Percentiles rank a stretch among this genome's conserved stretches.
phyloP scores from a whole-genome alignment of 176 grass and related monocot species.

The Saccharum spontaneum region DNA sequence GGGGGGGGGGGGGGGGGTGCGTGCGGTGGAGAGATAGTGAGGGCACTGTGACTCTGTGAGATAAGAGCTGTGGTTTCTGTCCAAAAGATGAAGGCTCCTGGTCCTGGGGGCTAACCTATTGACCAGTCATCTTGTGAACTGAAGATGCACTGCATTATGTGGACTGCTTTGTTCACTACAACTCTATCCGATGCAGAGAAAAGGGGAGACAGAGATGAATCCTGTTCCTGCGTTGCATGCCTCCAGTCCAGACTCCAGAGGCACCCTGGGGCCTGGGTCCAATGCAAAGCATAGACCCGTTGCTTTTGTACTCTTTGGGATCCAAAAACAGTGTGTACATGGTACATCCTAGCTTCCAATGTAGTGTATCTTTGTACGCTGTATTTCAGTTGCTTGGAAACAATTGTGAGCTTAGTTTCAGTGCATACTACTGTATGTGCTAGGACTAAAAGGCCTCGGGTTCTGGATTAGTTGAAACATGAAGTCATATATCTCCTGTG shows the following conservation, averaged over 20 bases:
- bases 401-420: background rate
- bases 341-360: background rate
- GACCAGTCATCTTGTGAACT: slow-evolving; percentile 33
- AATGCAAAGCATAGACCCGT: slow-evolving; percentile 1
- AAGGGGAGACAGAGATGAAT: slow-evolving; percentile 39
- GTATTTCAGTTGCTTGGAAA: background rate
- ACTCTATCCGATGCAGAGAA: slow-evolving; percentile 31
- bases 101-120: slow-evolving; percentile 30
- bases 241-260: background rate
- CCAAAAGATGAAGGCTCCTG: slow-evolving; percentile 33
- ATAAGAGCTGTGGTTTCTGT: slow-evolving; percentile 21
- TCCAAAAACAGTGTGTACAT: background rate
- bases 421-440: background rate
- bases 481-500: background rate
- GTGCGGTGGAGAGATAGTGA: background rate
- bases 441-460: background rate
- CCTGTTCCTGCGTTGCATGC: slow-evolving; percentile 29
- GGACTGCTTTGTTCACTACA: slow-evolving; percentile 36
- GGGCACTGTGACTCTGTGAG: background rate
- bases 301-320: slow-evolving; percentile 14
- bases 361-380: background rate
- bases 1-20: background rate
- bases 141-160: slow-evolving; percentile 20
- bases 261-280: background rate
- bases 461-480: background rate